These are phyloP conservation scores for Naematelia aurantialba DNA, from an alignment of 768 basidiomycete species.

Conservation along the genomic window DNA sequence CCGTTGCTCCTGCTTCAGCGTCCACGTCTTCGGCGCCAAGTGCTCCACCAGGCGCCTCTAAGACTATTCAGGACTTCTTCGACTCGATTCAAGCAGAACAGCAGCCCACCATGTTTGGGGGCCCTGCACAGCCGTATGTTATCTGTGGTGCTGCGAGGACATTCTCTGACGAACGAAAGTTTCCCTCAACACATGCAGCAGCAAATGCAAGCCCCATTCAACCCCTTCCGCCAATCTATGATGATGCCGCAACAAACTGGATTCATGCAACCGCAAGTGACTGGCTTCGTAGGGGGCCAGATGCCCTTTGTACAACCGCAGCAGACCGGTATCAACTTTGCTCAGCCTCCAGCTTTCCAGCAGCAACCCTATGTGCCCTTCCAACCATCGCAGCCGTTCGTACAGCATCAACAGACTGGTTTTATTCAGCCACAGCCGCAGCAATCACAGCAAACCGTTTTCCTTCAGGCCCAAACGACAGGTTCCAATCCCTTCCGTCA, in stretches of 20 bases:
- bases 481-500: constrained; percentile 81
- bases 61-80: constrained; percentile 78
- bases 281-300: constrained; percentile 40
- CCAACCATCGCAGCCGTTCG: constrained; percentile 54
- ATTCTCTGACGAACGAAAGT: background rate
- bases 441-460: constrained; percentile 35
- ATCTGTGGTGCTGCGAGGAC: background rate
- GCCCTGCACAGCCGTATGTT: constrained; percentile 36
- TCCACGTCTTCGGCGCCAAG: constrained; percentile 28
- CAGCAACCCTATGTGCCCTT: constrained; percentile 23
- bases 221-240: constrained; percentile 71
- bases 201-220: constrained; percentile 57
- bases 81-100: constrained; percentile 77
- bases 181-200: constrained; percentile 10
- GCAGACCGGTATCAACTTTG: constrained; percentile 55
- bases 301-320: constrained; percentile 54
- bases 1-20: constrained; percentile 18
- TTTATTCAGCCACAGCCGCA: constrained; percentile 33
- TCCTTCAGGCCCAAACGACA: constrained; percentile 54
- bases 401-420: constrained; percentile 60
- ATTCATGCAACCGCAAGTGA: constrained; percentile 48
- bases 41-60: constrained; percentile 44
- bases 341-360: constrained; percentile 12
- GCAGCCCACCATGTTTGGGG: constrained; percentile 48
- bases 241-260: constrained; percentile 51